Conservation (phyloP, 2,329 filamentous ascomycete species). For the Basipetospora chlamydospora region DNA sequence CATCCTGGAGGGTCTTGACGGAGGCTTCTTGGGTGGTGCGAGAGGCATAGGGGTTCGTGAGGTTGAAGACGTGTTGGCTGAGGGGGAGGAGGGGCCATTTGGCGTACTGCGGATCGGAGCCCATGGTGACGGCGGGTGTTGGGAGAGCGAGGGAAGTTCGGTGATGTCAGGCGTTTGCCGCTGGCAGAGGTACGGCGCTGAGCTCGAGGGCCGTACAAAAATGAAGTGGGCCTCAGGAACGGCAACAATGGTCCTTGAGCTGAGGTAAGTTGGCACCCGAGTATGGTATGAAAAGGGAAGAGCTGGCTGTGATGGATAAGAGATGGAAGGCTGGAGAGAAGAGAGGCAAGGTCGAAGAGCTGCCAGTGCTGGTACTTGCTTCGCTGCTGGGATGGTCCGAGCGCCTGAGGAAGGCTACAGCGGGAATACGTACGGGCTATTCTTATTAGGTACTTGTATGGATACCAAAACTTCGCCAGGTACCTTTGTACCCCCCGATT, state of each 20-base stretch:
- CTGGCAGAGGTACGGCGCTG: constrained; percentile 1
- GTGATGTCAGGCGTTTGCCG: no score
- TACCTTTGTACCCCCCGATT: no score
- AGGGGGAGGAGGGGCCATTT: constrained; percentile 73
- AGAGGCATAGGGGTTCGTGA: constrained; percentile 65
- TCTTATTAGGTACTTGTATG: no score
- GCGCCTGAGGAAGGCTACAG: constrained; percentile 5
- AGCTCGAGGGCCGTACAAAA: not conserved
- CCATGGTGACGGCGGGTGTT: constrained; percentile 36
- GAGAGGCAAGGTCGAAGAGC: constrained; percentile 2
- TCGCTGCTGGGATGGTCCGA: constrained; percentile 4
- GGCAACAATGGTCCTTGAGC: not conserved
- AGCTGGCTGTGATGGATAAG: no score
- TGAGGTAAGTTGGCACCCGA: no score
- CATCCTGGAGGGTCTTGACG: constrained; percentile 63
- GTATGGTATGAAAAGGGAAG: no score
- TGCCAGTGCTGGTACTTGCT: constrained; percentile 1
- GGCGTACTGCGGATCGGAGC: constrained; percentile 71
- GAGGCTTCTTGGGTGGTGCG: constrained; percentile 53
- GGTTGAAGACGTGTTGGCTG: constrained; percentile 72
- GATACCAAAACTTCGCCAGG: not conserved
- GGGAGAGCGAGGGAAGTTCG: no score
- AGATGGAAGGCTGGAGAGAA: not conserved
- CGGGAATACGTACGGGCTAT: constrained; percentile 2
- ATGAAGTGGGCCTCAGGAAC: not conserved